Conservation (phyloP, 768 basidiomycete species). For the Lentinula aciculospora region DNA sequence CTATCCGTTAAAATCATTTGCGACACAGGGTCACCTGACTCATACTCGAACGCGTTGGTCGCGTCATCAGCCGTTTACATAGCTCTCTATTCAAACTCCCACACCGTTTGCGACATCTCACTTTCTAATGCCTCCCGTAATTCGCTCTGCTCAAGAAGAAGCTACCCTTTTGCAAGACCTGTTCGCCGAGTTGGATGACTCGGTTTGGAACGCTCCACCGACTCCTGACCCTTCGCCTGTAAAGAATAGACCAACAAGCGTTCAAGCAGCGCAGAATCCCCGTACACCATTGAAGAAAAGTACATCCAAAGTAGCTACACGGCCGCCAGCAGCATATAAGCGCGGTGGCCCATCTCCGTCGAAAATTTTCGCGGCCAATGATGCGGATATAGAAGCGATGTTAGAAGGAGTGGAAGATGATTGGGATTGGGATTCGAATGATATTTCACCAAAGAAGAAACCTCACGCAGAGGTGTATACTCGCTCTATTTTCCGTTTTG, state of each 20-base stretch:
- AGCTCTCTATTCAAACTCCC: neutral
- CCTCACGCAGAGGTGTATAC: constrained; percentile 11
- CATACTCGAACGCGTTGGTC: neutral
- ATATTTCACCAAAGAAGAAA: constrained; percentile 45
- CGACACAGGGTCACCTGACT: neutral
- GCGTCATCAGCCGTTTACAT: neutral
- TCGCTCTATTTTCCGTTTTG: neutral
- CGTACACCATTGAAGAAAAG: constrained; percentile 14
- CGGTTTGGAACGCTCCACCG: constrained; percentile 35
- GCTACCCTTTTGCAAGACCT: constrained; percentile 53
- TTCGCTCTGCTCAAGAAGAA: constrained; percentile 40
- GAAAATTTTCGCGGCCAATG: constrained; percentile 19
- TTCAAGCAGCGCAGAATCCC: constrained; percentile 11
- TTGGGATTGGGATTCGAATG: constrained; percentile 65
- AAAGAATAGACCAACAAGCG: constrained; percentile 13
- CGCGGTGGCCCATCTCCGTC: constrained; percentile 15
- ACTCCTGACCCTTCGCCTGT: constrained; percentile 29
- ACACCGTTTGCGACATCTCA: neutral
- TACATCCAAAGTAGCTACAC: constrained; percentile 1
- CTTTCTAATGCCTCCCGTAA: constrained; percentile 26
- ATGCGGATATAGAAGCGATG: constrained; percentile 42
- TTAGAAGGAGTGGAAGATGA: constrained; percentile 65
- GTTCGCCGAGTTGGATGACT: constrained; percentile 48
- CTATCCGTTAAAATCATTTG: neutral
- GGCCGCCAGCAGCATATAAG: constrained; percentile 3